Evolutionary conservation across 768 basidiomycete genomes (phyloP), one percentile per base, ranked within the genome.

Genomic region (Suillus americanus): DNA sequence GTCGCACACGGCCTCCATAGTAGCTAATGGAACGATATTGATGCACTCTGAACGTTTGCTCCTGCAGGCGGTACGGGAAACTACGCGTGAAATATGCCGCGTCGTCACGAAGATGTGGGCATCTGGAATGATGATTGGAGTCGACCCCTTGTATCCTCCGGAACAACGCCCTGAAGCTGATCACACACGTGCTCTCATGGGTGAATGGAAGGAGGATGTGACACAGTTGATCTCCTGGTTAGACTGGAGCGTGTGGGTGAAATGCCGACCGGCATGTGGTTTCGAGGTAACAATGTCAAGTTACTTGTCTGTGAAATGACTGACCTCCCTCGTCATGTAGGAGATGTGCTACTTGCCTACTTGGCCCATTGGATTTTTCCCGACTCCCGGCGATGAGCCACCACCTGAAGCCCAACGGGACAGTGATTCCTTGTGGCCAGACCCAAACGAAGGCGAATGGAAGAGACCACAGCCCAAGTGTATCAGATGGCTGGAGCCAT

Each of bases 301-400:
- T 54, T 13, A n/a, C 20, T 35, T 35, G 20, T 53, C 30, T 53
- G 9, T 9, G 51, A 53, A 30, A 30, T 35, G 20, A 35, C 53
- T 54, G 20, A 54, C 20, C 12, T n/a, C 33, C 20, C 12, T n/a
- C 33, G 16, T 35, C 5, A 16, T 12, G 20, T 9, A 74, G 74
- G 72, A 73, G 33, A 68, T 70, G 50, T 74, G 73, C 43, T 75
- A 70, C 43, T 53, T 75, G 16, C 68, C 72, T 56, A 75, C 71
- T 2, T 74, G 70, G 72, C 69, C 66, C 25, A 0, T 68, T 0
- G 65, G 70, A 1, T 71, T 71, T 53, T n/a, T n/a, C n/a, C n/a
- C n/a, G n/a, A n/a, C n/a, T n/a, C 50, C 12, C 25, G 3, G 13
- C 14, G 6, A 14, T 16, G 16, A 3, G 8, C 7, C 50, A 28